Evolutionary conservation across 352 stramenopile species (phyloP).

Genomic region (Phytophthora uliginosa): DNA sequence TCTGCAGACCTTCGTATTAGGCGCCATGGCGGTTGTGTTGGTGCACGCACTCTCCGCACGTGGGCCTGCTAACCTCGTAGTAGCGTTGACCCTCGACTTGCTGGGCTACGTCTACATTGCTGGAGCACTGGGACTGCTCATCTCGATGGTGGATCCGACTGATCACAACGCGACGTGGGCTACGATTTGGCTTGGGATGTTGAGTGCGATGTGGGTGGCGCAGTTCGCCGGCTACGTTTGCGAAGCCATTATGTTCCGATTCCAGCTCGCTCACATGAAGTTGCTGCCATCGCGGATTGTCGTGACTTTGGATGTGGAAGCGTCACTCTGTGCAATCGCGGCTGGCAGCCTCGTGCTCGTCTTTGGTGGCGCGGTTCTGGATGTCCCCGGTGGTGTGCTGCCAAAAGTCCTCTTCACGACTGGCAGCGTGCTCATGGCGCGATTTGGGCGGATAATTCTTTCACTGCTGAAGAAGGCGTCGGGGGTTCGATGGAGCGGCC

Average conservation of each 20-base stretch:
- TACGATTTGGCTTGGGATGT: constrained; percentile 49
- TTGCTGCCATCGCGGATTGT: constrained; percentile 56
- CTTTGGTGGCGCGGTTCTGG: constrained; percentile 40
- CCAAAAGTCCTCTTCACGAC: constrained; percentile 81
- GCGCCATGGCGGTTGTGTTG: constrained; percentile 41
- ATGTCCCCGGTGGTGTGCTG: constrained; percentile 54
- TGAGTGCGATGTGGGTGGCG: constrained; percentile 55
- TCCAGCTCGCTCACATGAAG: constrained; percentile 52
- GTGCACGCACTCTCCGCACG: constrained; percentile 35
- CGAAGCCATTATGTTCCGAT: constrained; percentile 64
- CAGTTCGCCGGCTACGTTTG: constrained; percentile 60
- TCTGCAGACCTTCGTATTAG: constrained; percentile 47
- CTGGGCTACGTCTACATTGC: constrained; percentile 52
- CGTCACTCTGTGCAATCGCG: constrained; percentile 47
- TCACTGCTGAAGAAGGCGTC: constrained; percentile 95
- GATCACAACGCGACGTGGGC: constrained; percentile 41
- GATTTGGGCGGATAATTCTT: constrained; percentile 93
- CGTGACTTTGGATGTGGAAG: constrained; percentile 60
- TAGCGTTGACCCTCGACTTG: constrained; percentile 46
- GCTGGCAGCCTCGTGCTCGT: constrained; percentile 49
- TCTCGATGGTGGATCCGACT: constrained; percentile 57
- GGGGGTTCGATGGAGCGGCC: constrained; percentile 93
- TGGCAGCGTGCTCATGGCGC: constrained; percentile 88
- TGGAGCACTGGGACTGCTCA: constrained; percentile 44
- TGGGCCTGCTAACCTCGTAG: constrained; percentile 45